Conservation (phyloP, 2,329 filamentous ascomycete genomes). For the Fusarium sp. region DNA sequence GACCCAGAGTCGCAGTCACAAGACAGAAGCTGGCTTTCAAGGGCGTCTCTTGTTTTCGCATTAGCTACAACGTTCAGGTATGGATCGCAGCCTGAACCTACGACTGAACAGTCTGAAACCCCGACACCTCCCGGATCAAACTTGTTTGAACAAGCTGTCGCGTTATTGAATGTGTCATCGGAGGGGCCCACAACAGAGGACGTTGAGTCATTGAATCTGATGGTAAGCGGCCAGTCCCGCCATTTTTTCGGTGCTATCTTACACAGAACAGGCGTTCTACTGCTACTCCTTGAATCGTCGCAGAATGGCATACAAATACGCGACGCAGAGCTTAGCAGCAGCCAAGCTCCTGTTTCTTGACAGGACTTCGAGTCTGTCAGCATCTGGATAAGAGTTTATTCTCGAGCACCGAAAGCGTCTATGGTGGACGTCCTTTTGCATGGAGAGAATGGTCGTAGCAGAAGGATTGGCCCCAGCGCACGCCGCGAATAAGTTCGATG, state of each 20-base stretch:
- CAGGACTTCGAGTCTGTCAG: neutral
- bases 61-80: neutral
- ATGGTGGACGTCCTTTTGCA: neutral
- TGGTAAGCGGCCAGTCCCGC: neutral
- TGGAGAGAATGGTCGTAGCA: neutral
- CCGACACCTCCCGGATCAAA: neutral
- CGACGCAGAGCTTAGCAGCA: neutral
- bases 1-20: neutral
- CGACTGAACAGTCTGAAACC: neutral
- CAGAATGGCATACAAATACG: neutral
- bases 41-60: neutral
- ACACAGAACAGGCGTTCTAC: neutral
- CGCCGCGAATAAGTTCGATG: neutral
- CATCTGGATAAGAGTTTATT: neutral
- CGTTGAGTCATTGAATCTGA: neutral
- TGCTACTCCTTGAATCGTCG: neutral
- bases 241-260: no score
- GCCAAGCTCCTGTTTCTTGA: neutral
- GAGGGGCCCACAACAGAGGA: neutral
- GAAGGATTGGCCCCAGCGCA: neutral
- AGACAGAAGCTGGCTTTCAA: neutral
- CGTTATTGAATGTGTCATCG: neutral
- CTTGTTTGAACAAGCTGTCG: neutral
- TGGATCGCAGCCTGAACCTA: neutral
- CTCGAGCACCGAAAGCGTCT: neutral